Evolutionary conservation across 225 moss, liverwort and hornwort genomes (phyloP), one percentile per base, ranked within the genome.

Genomic region (Sphagnum tenellum): DNA sequence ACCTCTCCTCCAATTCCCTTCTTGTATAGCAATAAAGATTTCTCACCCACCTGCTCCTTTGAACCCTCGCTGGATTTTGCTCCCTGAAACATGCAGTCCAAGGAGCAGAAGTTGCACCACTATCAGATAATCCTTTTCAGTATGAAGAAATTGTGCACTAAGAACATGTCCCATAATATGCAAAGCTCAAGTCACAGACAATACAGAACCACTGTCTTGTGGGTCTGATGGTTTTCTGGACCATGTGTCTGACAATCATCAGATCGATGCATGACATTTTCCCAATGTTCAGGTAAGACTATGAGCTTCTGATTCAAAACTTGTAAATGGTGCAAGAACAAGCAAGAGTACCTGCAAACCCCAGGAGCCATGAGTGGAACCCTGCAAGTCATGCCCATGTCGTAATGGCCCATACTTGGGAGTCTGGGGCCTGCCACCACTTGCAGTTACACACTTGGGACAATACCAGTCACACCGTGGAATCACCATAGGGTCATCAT

Each of bases 381-480:
- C 56, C 45, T 64, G 64, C 58, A 63, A 77, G 64, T 47, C 46
- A 74, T 75, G 85, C 73, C 76, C 87, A 73, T 8, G 80, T 8
- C 77, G 77, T 8, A 92, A 79, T 5, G 85, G 89, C 7, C 92
- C 96, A 79, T 92, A 92, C 67, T 87, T 96, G 6, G 89, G 78
- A 67, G 85, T 78, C 56, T 85, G 86, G 46, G 70, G 75, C 7
- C 72, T 69, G 49, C 90, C 85, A 65, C 71, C 72, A 69, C 82
- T 96, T 45, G 75, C 63, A 56, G 68, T 82, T 55, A 78, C 59
- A 68, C 96, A 96, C 61, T 78, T 80, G 0, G 75, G 71, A 49
- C 96, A 96, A 54, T 90, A 83, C 96, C 96, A 92, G 44, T 96
- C 96, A 69, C 78, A 75, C 62, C 88, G 86, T 4, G 81, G 76